Evolutionary conservation across 2,329 filamentous ascomycete species (phyloP).

Genomic region (Trichoderma aggressivum): DNA sequence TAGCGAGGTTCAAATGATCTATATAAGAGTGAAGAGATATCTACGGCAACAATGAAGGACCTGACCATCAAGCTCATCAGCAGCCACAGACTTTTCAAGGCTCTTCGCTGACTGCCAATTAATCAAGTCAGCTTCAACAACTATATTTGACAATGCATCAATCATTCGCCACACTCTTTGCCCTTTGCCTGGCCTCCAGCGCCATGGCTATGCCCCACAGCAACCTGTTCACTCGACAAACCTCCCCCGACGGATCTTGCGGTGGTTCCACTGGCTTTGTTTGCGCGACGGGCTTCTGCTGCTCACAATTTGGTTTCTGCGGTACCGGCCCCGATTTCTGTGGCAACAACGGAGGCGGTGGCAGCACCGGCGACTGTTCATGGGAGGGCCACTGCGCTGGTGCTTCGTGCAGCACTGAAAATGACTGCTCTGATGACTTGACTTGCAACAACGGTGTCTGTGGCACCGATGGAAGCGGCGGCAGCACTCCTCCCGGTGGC

Average conservation of each 20-base stretch:
- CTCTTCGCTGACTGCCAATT: neutral
- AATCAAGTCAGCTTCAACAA: neutral
- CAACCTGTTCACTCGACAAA: neutral
- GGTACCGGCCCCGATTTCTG: neutral
- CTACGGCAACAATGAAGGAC: neutral
- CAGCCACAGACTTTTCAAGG: neutral
- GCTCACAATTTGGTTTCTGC: neutral
- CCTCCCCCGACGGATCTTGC: neutral
- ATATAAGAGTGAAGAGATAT: neutral
- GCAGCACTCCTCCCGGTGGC: neutral
- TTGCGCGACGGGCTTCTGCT: neutral
- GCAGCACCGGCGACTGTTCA: neutral
- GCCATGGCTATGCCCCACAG: neutral
- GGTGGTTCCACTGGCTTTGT: neutral
- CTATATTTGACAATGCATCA: neutral
- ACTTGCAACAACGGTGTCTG: neutral
- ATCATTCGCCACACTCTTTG: neutral
- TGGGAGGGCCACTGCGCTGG: neutral
- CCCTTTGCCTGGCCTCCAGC: neutral
- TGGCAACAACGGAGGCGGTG: neutral
- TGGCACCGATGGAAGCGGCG: neutral
- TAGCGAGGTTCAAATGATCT: neutral
- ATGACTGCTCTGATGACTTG: neutral
- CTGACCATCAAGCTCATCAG: neutral
- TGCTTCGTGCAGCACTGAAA: neutral